Base-by-base conservation (phyloP, 345 rosid genomes). In the Rhodomyrtus tomentosa region DNA sequence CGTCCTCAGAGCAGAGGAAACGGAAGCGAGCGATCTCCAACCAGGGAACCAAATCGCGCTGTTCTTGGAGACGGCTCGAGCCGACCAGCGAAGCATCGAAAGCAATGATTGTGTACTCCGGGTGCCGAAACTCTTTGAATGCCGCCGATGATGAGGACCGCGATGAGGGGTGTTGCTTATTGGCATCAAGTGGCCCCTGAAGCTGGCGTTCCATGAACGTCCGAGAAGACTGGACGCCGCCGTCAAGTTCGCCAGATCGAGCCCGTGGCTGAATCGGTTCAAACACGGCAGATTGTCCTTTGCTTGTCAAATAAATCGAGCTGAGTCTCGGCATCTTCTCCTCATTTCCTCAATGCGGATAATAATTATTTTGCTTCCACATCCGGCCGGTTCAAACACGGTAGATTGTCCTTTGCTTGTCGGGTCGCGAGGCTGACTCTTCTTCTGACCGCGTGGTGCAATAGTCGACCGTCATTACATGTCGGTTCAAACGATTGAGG, bases 171-270 rank as follows among this genome's bases (percentile, higher is more conserved):
- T 7, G 74, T 15, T 0, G 40, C 74, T 29, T 10, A 10, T 59
- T 9, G 40, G 40, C 74, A 29, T 29, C 4, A 40, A 62, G 10
- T 83, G 83, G 42, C 76, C 81, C 55, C 7, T 81, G 86, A 62
- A 89, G 82, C 83, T 86, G 55, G 87, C 86, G 4, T 4, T 83
- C 91, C 92, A 93, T 27, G 94, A 88, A 50, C 10, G 83, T 2
- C 76, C 53, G 73, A 93, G 86, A 45, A 95, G 83, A 76, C 85
- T 92, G 6, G 97, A 91, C 87, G 84, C 87, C 84, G 88, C 87
- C 80, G 85, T 84, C 40, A 93, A 89, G 85, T 85, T 92, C 58
- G 93, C 94, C 62, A 90, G 87, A 58, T 88, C 91, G 5, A 72
- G 42, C 4, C 92, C 89, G 72, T 90, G 82, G 90, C 87, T 84